phyloP scores from a whole-genome alignment of 495 filamentous ascomycete species.

The Aspergillus kassunensis region DNA sequence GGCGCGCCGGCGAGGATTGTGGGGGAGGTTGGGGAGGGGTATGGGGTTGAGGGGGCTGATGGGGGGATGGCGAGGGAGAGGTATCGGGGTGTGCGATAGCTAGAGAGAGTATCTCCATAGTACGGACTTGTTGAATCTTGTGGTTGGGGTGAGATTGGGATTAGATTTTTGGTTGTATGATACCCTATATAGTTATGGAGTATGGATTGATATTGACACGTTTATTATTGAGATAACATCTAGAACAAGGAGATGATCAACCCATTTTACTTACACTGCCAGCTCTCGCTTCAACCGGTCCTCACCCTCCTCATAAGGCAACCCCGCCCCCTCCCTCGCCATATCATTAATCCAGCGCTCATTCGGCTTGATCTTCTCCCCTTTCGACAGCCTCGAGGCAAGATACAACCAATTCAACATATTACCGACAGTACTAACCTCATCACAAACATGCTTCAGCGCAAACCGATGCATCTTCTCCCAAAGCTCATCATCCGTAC shows the following conservation, averaged over 20 bases:
- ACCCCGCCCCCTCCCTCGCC: conserved; percentile 63
- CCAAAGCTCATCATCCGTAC: conserved; percentile 61
- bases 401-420: conserved; percentile 75
- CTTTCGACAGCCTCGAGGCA: conserved; percentile 56
- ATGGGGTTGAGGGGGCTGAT: conserved; percentile 52
- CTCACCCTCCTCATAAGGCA: conserved; percentile 57
- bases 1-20: conserved; percentile 78
- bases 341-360: conserved; percentile 73
- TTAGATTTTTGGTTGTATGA: no score
- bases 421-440: conserved; percentile 81
- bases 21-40: conserved; percentile 81
- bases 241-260: background rate
- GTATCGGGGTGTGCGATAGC: conserved; percentile 37
- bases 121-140: no score
- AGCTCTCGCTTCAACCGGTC: conserved; percentile 50
- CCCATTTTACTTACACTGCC: conserved; percentile 32
- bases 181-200: no score
- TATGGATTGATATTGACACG: background rate
- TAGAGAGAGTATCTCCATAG: no score
- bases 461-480: conserved; percentile 66
- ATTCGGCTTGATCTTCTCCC: conserved; percentile 45
- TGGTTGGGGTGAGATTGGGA: background rate
- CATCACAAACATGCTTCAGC: conserved; percentile 64
- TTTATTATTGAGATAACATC: background rate
- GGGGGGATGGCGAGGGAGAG: conserved; percentile 46